Evolutionary conservation across 805 yeast species (phyloP), one percentile per base, ranked within the genome.

Genomic region (Teunomyces barrocoloradensis): DNA sequence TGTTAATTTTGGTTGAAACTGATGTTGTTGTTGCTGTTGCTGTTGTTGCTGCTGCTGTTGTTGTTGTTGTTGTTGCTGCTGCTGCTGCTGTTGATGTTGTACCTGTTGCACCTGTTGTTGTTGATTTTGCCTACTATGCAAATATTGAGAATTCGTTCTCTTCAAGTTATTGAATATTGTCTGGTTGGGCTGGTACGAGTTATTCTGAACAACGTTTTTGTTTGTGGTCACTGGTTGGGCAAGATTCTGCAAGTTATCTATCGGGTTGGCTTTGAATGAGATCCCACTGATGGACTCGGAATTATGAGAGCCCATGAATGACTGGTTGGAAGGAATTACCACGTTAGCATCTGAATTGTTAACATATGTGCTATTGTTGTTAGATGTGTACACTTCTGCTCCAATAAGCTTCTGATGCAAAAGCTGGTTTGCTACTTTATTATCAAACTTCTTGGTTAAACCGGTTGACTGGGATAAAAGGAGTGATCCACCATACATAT

Each of bases 381-480:
- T 27, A 20, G 37, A 23, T 5, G 47, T 42, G 42, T 43, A 45
- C 9, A 38, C 49, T 4, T 50, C 50, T 10, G 50, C 44, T 3
- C 51, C 53, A 5, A 44, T 34, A 11, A 37, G 28, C 28, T 42
- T 43, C 39, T 48, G 51, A 21, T 49, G 45, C 36, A 42, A n/a
- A 4, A 27, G 44, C 27, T 45, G 49, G 34, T 43, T 33, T 11
- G 40, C 41, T 11, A 42, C 32, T 25, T 46, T 48, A 42, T 46
- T 37, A 37, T 65, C 66, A 1, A 73, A 49, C 49, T 73, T 71
- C 44, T 66, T 64, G 5, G 69, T 65, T 38, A 71, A 49, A 2
- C 77, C 77, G 0, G 77, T 73, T 2, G 75, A 69, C 49, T 73
- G 77, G 3, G 77, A 72, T 17, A 73, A 53, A 39, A 72, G 59